Percentiles rank a stretch among this genome's conserved stretches.
phyloP scores from a whole-genome alignment of 129 eudicot genomes.

The Tagetes patula region DNA sequence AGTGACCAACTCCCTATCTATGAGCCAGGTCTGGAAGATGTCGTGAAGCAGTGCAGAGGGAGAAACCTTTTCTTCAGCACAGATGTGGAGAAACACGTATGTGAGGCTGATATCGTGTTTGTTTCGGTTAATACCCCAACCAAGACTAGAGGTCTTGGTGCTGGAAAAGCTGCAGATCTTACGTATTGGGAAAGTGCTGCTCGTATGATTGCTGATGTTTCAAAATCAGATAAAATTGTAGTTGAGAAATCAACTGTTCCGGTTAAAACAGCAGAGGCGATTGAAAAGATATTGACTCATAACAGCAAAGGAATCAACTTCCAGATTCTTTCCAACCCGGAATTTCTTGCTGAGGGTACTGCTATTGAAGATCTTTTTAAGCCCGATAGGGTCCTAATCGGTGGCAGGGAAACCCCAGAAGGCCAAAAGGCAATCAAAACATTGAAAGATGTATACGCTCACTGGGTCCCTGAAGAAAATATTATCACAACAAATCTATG shows the following conservation, averaged over 20 bases:
- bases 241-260: constrained; percentile 49
- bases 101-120: constrained; percentile 62
- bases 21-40: constrained; percentile 64
- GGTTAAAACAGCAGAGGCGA: constrained; percentile 75
- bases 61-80: constrained; percentile 60
- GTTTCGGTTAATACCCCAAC: constrained; percentile 69
- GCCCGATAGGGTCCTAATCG: constrained; percentile 73
- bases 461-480: constrained; percentile 76
- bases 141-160: constrained; percentile 59
- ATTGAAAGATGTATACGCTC: constrained; percentile 59
- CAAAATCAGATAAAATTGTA: constrained; percentile 58
- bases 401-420: constrained; percentile 67
- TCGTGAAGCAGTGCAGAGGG: constrained; percentile 63
- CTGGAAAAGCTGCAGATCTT: constrained; percentile 68
- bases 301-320: constrained; percentile 70
- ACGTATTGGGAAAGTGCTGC: constrained; percentile 74
- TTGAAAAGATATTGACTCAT: constrained; percentile 67
- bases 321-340: constrained; percentile 75
- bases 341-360: constrained; percentile 74
- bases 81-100: constrained; percentile 53
- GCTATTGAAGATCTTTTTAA: constrained; percentile 67
- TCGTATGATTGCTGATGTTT: constrained; percentile 71
- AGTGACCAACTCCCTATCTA: constrained; percentile 65
- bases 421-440: constrained; percentile 64
- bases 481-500: constrained; percentile 71